Evolutionary conservation across 140 eudicot genomes (phyloP), one percentile per base, ranked within the genome.

Genomic region (Anethum foeniculum): DNA sequence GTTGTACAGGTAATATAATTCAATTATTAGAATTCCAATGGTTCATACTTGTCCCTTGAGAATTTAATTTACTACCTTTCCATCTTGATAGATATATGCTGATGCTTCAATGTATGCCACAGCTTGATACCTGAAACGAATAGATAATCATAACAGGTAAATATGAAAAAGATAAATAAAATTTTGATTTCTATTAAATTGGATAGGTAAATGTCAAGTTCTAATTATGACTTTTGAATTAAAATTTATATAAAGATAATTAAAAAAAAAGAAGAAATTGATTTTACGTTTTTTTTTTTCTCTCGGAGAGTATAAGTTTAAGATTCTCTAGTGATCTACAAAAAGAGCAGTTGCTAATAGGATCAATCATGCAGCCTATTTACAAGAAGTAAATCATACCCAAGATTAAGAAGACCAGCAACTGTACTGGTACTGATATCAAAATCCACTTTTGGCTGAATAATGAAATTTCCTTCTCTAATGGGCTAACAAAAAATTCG

Each of bases 371-470:
- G 34, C 27, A 62, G 36, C 71, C 6, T 34, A 68, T 68, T 13
- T 6, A 14, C 39, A 3, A 32, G 78, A 80, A 71, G 75, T 46
- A 80, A 25, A 51, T 82, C 83, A 64, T 93, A 95, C 99, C 99
- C 99, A 58, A 95, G 95, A 83, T 95, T 95, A 83, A 95, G 99
- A 89, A 95, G 99, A 77, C 99, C 99, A 44, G 97, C 95, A 75
- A 95, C 99, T 51, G 99, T 95, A 86, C 86, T 88, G 75, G 90
- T 91, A 88, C 99, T 89, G 86, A 95, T 95, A 84, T 95, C 99
- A 84, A 95, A 95, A 84, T 95, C 99, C 84, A 95, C 99, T 84
- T 92, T 95, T 27, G 99, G 99, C 86, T 95, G 99, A 85, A 95
- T 95, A 54, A 95, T 91, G 58, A 90, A 95, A 86, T 93, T 85